Conservation (phyloP, 495 filamentous ascomycete genomes). For the Penicillium cataractarum region DNA sequence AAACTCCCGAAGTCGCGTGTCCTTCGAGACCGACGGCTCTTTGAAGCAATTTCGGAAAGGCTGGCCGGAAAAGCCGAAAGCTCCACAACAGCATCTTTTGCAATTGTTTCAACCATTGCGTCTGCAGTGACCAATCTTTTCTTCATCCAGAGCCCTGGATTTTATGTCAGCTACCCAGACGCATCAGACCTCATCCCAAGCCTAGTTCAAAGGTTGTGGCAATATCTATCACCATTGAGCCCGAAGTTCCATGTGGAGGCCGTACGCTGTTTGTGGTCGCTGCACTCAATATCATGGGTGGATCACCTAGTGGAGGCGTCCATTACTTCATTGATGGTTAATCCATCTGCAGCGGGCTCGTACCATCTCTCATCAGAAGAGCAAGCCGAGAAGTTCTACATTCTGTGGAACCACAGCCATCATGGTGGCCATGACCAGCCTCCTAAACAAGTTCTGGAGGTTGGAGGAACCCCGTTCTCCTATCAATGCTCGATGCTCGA, state of each 20-base stretch:
- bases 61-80: slow-evolving; percentile 26
- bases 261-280: slow-evolving; percentile 80
- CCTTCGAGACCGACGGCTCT: slow-evolving; percentile 56
- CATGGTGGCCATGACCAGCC: slow-evolving; percentile 61
- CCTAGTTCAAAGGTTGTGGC: slow-evolving; percentile 74
- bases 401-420: slow-evolving; percentile 80
- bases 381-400: slow-evolving; percentile 61
- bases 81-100: slow-evolving; percentile 40
- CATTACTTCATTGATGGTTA: slow-evolving; percentile 73
- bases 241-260: slow-evolving; percentile 94
- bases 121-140: slow-evolving; percentile 66
- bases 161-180: slow-evolving; percentile 57
- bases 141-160: slow-evolving; percentile 49
- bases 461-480: slow-evolving; percentile 36
- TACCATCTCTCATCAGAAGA: slow-evolving; percentile 38
- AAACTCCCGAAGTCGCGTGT: slow-evolving; percentile 58
- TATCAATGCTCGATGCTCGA: slow-evolving; percentile 68
- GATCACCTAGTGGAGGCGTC: slow-evolving; percentile 74
- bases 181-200: slow-evolving; percentile 67
- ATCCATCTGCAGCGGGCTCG: slow-evolving; percentile 34
- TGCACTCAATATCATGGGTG: slow-evolving; percentile 68
- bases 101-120: slow-evolving; percentile 59
- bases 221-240: slow-evolving; percentile 73
- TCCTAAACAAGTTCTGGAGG: slow-evolving; percentile 53
- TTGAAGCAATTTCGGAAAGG: slow-evolving; percentile 55